Percentiles rank a stretch among this genome's conserved stretches.
These are phyloP conservation scores for Auricularia auricula-judae DNA, from an alignment of 768 basidiomycete species.

Conservation along the genomic window DNA sequence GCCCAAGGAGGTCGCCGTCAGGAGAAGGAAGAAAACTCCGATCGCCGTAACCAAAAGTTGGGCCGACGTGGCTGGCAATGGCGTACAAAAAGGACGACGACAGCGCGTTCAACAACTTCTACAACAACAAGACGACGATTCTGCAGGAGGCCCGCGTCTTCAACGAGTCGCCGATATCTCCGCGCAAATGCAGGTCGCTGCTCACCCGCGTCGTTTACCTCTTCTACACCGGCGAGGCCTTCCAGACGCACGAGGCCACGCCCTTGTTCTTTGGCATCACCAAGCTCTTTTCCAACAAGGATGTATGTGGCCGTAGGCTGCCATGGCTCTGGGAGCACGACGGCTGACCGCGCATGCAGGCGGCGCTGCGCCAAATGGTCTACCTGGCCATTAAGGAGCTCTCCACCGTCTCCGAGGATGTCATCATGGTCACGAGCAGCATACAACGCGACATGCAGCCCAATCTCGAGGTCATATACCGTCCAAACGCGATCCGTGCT, in stretches of 20 bases:
- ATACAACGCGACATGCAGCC: conserved; percentile 99
- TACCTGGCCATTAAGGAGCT: conserved; percentile 99
- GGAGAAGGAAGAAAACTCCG: background rate
- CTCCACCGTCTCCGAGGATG: conserved; percentile 90
- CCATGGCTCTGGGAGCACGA: background rate
- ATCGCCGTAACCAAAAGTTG: background rate
- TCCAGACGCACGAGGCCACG: conserved; percentile 92
- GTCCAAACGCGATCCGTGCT: conserved; percentile 94
- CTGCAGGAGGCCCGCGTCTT: conserved; percentile 98
- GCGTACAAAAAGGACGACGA: conserved; percentile 96
- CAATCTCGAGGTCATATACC: conserved; percentile 95
- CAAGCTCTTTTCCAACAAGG: conserved; percentile 98
- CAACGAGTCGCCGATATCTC: conserved; percentile 98
- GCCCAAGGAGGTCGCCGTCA: no score
- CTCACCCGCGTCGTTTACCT: conserved; percentile 95
- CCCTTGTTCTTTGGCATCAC: conserved; percentile 98
- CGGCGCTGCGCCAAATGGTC: conserved; percentile 92
- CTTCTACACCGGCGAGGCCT: conserved; percentile 91
- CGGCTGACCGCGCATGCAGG: conserved; percentile 34
- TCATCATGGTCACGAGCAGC: conserved; percentile 98
- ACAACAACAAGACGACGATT: conserved; percentile 96
- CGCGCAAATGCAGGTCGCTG: conserved; percentile 90
- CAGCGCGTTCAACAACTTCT: conserved; percentile 77
- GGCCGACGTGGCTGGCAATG: conserved; percentile 41
- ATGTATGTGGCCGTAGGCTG: conserved; percentile 47